These are phyloP conservation scores for Alternaria ethzedia DNA, from an alignment of 2,329 filamentous ascomycete genomes.

Conservation along the genomic window DNA sequence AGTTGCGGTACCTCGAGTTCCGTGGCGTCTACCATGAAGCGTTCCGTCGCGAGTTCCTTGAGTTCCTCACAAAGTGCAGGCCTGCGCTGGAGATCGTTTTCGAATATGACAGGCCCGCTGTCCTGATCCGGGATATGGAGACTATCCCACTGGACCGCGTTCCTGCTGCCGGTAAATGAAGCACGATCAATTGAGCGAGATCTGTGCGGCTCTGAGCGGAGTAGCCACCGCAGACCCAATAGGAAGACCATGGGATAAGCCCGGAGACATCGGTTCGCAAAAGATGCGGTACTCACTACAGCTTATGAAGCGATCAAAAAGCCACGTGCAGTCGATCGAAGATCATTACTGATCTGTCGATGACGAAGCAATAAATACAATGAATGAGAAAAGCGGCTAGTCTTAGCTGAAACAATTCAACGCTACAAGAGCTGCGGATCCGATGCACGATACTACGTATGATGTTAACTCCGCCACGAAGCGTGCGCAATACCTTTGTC, in stretches of 20 bases:
- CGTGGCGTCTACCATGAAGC: constrained; percentile 3
- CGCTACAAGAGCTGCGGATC: neutral
- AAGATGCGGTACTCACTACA: neutral
- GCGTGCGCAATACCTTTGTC: neutral
- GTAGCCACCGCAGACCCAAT: neutral
- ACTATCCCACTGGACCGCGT: neutral
- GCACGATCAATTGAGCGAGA: neutral
- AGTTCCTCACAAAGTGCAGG: constrained; percentile 2
- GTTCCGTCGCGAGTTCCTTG: constrained; percentile 2
- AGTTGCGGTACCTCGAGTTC: constrained; percentile 5
- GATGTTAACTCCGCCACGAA: neutral
- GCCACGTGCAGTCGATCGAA: neutral
- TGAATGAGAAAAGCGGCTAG: neutral
- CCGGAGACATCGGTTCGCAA: neutral
- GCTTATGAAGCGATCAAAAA: neutral
- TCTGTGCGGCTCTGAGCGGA: neutral
- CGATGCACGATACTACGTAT: neutral
- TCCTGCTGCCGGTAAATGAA: neutral
- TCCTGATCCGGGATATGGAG: neutral
- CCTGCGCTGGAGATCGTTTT: constrained; percentile 2
- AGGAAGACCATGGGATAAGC: neutral
- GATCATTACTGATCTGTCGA: neutral
- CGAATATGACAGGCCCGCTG: neutral
- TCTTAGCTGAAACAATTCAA: neutral
- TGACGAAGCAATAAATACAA: neutral